Conservation (phyloP, 2,329 filamentous ascomycete species). For the Penicillium sp. region DNA sequence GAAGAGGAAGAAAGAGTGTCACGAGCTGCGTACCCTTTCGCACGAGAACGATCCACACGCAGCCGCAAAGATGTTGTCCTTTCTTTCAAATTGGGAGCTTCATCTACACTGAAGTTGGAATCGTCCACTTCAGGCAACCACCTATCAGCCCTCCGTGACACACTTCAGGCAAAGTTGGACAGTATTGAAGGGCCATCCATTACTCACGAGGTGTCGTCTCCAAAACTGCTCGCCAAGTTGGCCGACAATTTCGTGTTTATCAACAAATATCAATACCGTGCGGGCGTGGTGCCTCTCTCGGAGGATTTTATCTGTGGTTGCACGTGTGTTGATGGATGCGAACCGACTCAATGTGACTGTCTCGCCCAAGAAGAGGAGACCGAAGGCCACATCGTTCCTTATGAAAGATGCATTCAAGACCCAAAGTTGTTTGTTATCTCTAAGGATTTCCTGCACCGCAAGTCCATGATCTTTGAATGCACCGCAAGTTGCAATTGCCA, state of each 20-base stretch:
- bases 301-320: conserved; percentile 38
- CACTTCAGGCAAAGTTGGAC: conserved; percentile 10
- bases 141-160: background rate
- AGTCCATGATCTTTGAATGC: conserved; percentile 46
- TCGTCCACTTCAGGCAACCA: background rate
- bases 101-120: background rate
- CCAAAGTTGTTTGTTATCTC: conserved; percentile 26
- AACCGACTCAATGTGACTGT: conserved; percentile 31
- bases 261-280: conserved; percentile 37
- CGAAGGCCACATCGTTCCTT: conserved; percentile 34
- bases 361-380: conserved; percentile 33
- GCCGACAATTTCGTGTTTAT: conserved; percentile 43
- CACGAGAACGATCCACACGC: background rate
- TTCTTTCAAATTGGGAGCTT: background rate
- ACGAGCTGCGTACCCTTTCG: background rate
- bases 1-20: background rate
- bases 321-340: conserved; percentile 18
- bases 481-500: conserved; percentile 40
- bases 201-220: conserved; percentile 18
- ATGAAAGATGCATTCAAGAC: conserved; percentile 18
- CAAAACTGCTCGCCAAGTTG: conserved; percentile 24
- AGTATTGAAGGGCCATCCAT: conserved; percentile 31
- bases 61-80: background rate
- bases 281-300: conserved; percentile 30
- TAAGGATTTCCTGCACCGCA: conserved; percentile 33